Base-by-base conservation (phyloP, 768 basidiomycete species). In the Wakefieldia striispora region DNA sequence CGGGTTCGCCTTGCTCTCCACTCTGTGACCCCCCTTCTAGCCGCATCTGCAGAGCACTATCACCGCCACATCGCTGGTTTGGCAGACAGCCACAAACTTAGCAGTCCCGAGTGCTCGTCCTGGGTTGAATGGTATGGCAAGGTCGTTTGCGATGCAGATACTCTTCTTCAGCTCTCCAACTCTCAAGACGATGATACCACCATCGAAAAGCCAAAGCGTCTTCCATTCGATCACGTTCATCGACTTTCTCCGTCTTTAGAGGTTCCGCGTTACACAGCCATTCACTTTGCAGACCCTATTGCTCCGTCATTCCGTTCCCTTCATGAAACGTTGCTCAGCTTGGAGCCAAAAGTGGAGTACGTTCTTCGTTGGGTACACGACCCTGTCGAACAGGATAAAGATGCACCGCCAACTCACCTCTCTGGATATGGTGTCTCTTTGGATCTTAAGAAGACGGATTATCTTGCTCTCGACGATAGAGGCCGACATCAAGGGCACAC, bases 371-470 rank as follows among this genome's bases (percentile, higher is more conserved):
- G 67, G 67, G 64, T 60, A 16, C 56, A 53, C 9, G 51, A 62
- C 9, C 44, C 55, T 0, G 14, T 19, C 19, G 40, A 55, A n/a
- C 81, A 83, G 48, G 71, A 79, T 4, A 53, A 61, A 0, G 60
- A 58, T 17, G 43, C 58, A 0, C 59, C 59, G 1, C 56, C 66
- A 5, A 78, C 69, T 50, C 75, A 78, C 60, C 72, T 99, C 8
- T 83, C 88, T 3, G 95, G 95, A 5, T 99, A 92, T 58, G 97
- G 97, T 3, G 95, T 95, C 7, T 78, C 88, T 19, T 72, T 99
- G 45, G 92, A 95, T 57, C 69, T 99, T 58, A 99, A 99, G 75
- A 97, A 95, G 72, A 97, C 83, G 77, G 97, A 99, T 60, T 99
- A 98, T 64, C 79, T 97, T 12, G 93, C 87, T 4, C 72, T 97